Conservation (phyloP, 257 asterid species). For the Solanum lycopersicoides region DNA sequence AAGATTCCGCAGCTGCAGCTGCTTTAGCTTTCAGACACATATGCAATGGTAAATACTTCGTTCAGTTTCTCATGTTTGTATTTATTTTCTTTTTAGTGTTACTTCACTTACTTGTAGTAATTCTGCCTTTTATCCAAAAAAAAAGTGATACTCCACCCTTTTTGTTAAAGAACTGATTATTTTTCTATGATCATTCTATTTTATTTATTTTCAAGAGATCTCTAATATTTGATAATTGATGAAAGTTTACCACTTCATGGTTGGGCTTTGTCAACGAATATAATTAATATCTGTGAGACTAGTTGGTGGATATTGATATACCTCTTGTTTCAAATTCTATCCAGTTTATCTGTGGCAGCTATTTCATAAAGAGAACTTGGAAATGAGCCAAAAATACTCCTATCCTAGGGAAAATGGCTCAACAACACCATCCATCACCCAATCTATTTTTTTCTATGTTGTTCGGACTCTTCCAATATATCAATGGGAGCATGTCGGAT, state of each 20-base stretch:
- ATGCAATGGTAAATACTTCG: constrained; percentile 53
- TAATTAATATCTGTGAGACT: neutral
- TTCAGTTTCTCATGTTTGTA: neutral
- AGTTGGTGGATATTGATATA: neutral
- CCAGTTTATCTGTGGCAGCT: neutral
- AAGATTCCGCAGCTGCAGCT: constrained; percentile 97
- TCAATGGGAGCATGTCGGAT: neutral
- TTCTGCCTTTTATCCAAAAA: neutral
- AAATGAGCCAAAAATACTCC: neutral
- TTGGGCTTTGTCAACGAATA: neutral
- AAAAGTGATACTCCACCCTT: neutral
- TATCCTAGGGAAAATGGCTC: neutral
- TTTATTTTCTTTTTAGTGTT: neutral
- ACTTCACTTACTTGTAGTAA: neutral
- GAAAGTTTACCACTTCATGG: neutral
- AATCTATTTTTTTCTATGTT: neutral
- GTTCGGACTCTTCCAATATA: neutral
- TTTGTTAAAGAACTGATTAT: neutral
- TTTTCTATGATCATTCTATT: neutral
- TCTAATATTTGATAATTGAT: neutral
- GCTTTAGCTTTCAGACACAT: constrained; percentile 90
- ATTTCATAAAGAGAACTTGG: neutral
- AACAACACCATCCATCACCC: neutral
- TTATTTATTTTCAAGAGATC: neutral
- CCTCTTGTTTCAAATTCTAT: neutral